phyloP scores from a whole-genome alignment of 352 stramenopile species.

The Pelagophyceae sp. region DNA sequence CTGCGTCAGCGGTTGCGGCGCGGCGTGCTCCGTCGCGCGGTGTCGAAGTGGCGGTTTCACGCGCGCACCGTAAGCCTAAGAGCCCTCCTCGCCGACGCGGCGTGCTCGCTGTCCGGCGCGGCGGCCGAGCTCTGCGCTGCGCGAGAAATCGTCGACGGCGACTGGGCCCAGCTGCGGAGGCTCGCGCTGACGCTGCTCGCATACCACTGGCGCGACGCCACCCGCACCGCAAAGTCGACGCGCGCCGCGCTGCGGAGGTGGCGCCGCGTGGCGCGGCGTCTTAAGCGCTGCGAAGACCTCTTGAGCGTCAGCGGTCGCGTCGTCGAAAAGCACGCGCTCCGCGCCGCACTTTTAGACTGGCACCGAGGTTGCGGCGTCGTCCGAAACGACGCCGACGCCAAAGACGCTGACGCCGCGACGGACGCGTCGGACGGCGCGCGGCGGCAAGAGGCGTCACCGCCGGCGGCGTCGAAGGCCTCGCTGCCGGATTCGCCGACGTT shows the following conservation, averaged over 20 bases:
- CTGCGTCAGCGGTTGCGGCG: neutral
- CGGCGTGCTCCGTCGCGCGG: neutral
- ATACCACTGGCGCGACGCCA: neutral
- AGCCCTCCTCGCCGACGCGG: neutral
- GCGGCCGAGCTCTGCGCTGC: neutral
- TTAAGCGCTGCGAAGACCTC: too few species aligned
- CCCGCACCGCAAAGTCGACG: neutral
- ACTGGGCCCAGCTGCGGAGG: neutral
- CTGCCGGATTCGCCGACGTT: too few species aligned
- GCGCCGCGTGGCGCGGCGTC: too few species aligned
- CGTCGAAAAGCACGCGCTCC: too few species aligned
- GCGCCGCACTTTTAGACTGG: too few species aligned
- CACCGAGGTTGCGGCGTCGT: too few species aligned
- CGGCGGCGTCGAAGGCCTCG: too few species aligned
- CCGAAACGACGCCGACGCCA: too few species aligned
- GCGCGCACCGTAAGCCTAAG: neutral
- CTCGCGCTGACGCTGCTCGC: neutral
- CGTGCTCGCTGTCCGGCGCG: neutral
- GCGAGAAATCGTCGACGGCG: neutral
- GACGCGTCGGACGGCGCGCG: too few species aligned
- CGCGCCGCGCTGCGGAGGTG: neutral
- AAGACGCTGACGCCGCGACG: too few species aligned
- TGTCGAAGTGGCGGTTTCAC: neutral
- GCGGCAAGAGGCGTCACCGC: too few species aligned
- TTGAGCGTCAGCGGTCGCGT: too few species aligned